A percentile compares a stretch with the other conserved stretches of the same genome.
Evolutionary conservation across 2,329 filamentous ascomycete genomes (phyloP).

Genomic region (Pseudocercospora pini-densiflorae): DNA sequence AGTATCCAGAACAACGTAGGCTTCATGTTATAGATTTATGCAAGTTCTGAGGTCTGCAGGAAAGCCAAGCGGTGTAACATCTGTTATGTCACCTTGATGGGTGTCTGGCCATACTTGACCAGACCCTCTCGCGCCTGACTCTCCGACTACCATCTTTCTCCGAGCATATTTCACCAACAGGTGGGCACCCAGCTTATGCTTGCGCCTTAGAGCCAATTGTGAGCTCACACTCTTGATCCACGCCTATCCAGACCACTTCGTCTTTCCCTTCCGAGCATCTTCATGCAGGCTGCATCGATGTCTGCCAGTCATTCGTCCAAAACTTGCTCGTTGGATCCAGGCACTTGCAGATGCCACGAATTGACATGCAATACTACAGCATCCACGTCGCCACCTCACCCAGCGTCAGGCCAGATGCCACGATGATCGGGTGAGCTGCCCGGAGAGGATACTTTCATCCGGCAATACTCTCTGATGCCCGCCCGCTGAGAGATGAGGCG

Average conservation of each 20-base stretch:
- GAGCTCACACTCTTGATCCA: neutral
- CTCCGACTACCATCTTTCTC: neutral
- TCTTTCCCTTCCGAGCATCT: neutral
- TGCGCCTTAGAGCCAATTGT: neutral
- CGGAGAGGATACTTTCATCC: neutral
- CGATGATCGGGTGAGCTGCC: conserved; percentile 9
- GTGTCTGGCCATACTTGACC: neutral
- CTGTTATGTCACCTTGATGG: neutral
- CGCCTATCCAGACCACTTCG: neutral
- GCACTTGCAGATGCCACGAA: neutral
- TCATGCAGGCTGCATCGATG: neutral
- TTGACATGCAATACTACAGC: neutral
- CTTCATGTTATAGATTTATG: neutral
- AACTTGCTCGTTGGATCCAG: conserved; percentile 17
- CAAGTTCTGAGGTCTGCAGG: neutral
- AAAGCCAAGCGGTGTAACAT: neutral
- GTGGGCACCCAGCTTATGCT: neutral
- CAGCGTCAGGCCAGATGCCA: neutral
- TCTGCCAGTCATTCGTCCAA: conserved; percentile 14
- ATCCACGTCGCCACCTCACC: conserved; percentile 13
- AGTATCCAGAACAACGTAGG: neutral
- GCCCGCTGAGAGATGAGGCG: neutral
- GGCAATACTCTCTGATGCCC: neutral
- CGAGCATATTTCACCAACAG: neutral
- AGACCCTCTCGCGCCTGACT: neutral